These are phyloP conservation scores for Russula sp. DNA, from an alignment of 768 basidiomycete genomes.

Conservation along the genomic window DNA sequence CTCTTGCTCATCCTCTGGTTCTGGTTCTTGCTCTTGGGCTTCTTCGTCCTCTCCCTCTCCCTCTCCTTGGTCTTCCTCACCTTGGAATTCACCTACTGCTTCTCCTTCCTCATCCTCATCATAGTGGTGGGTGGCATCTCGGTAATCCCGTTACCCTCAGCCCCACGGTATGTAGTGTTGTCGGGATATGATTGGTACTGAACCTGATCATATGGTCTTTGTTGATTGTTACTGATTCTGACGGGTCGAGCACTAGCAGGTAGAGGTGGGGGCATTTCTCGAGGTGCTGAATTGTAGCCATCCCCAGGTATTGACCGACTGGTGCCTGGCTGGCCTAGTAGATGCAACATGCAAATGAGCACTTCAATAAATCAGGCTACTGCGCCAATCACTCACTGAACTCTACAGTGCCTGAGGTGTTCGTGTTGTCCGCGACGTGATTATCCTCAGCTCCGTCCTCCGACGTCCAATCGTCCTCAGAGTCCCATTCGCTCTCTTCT, in stretches of 20 bases:
- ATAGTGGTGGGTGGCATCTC: not conserved
- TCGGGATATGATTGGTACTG: no score
- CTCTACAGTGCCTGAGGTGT: not conserved
- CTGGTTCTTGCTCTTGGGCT: not conserved
- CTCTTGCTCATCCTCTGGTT: not conserved
- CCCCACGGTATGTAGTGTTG: not conserved
- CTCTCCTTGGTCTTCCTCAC: not conserved
- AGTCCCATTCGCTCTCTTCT: slow-evolving; percentile 15
- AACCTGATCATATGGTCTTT: not conserved
- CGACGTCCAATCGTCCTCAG: slow-evolving; percentile 25
- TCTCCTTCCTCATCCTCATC: slow-evolving; percentile 1
- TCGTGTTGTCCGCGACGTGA: not conserved
- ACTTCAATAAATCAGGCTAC: not conserved
- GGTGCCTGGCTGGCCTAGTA: not conserved
- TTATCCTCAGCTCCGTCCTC: slow-evolving; percentile 5
- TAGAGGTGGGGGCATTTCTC: not conserved
- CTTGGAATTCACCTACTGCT: not conserved
- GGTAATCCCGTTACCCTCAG: not conserved
- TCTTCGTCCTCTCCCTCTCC: not conserved
- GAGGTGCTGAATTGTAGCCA: not conserved
- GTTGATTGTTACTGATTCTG: not conserved
- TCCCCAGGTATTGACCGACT: slow-evolving; percentile 2
- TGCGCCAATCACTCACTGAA: not conserved
- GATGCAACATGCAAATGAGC: not conserved
- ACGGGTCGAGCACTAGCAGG: not conserved